Evolutionary conservation across 1,139 yeast genomes (phyloP).

Genomic region (Geotrichum citri-aurantii): DNA sequence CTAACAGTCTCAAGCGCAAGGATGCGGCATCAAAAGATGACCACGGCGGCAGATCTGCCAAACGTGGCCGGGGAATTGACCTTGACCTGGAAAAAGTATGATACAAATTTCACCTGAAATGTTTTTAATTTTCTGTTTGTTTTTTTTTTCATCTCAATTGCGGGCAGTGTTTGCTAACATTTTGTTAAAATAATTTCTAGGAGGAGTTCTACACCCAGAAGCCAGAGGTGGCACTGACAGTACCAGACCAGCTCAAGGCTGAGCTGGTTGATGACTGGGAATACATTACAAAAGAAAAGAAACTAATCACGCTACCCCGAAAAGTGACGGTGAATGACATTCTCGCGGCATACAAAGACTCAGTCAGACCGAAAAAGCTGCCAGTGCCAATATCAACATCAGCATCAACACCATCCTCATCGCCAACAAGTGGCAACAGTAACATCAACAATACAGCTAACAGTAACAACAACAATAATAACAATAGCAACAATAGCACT

Average conservation of each 20-base stretch:
- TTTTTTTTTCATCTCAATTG: not conserved
- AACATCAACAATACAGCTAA: not conserved
- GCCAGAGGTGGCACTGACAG: constrained; percentile 49
- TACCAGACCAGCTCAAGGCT: constrained; percentile 64
- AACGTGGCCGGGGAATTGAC: not conserved
- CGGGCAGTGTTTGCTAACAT: not conserved
- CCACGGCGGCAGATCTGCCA: not conserved
- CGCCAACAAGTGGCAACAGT: not conserved
- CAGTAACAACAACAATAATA: not conserved
- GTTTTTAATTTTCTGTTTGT: not conserved
- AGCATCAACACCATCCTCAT: not conserved
- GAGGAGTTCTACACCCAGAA: not conserved
- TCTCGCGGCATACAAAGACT: not conserved
- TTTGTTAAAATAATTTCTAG: not conserved
- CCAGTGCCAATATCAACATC: not conserved
- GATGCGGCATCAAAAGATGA: not conserved
- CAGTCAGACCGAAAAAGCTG: not conserved
- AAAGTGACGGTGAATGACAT: not conserved
- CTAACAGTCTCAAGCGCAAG: not conserved
- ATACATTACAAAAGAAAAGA: constrained; percentile 67
- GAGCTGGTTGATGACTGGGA: constrained; percentile 92
- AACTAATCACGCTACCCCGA: not conserved
- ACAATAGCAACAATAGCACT: not conserved
- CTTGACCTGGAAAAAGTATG: not conserved
- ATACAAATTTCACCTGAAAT: not conserved